Evolutionary conservation across 345 rosid species (phyloP), one percentile per base, ranked within the genome.

Genomic region (Eucalyptus regnans): DNA sequence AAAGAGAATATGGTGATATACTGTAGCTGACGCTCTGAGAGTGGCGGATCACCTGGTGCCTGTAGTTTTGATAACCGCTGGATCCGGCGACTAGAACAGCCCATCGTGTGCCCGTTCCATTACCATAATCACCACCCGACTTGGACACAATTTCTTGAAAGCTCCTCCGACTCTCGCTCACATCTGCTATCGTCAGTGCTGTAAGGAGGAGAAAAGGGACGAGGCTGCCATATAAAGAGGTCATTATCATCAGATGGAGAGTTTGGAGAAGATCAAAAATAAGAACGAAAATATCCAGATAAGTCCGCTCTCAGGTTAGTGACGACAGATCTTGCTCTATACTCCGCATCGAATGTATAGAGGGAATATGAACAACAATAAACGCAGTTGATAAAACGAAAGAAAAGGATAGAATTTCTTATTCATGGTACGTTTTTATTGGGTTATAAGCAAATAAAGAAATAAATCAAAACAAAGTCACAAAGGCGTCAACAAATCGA

Each of bases 41-140:
- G 37, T 7, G 76, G 37, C n/a, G 5, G 37, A n/a, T n/a, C 51
- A 96, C 98, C 96, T 96, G 99, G 90, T 96, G 99, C 76, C 99
- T 89, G 88, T 95, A 96, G 90, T 96, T 96, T 1, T 1, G 8
- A 56, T 90, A 96, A 16, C 84, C 88, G 6, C 6, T 62, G 9
- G 99, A 96, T n/a, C 98, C 99, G 27, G 99, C 96, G 50, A 96
- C 89, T 31, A 96, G 89, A 93, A 96, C 92, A 49, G 97, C 99
- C 98, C 98, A 96, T 89, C 90, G 90, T 60, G 87, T 93, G 27
- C 94, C 97, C 4, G 86, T 49, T 17, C 31, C 16, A 64, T n/a
- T 31, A 27, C 76, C 81, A 50, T 31, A 16, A 13, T n/a, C 58
- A 46, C 33, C 41, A 23, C 43, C 87, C 87, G 87, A 86, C 33